Evolutionary conservation across 2,329 filamentous ascomycete species (phyloP).

Genomic region (Hymenoscyphus repandus): DNA sequence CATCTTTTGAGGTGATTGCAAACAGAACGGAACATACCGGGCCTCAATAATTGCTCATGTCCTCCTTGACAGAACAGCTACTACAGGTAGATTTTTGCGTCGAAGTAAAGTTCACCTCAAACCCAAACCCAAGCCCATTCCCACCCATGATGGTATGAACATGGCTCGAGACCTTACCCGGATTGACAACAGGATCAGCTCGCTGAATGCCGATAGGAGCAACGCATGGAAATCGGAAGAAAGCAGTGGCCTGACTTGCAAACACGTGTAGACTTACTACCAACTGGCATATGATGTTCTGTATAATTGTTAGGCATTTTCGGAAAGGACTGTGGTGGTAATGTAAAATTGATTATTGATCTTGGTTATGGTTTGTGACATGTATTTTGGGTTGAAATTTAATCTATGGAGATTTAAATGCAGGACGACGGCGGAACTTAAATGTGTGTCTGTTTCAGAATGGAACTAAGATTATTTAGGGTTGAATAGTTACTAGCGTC

Average conservation of each 20-base stretch:
- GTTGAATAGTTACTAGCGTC: no score
- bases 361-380: no score
- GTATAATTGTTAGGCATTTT: background rate
- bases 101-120: conserved; percentile 46
- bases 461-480: no score
- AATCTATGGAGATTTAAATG: no score
- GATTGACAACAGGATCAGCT: conserved; percentile 54
- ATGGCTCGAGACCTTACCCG: conserved; percentile 49
- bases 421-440: no score
- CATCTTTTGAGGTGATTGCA: no score
- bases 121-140: conserved; percentile 55
- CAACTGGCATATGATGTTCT: background rate
- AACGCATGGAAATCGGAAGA: conserved; percentile 40
- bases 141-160: conserved; percentile 59
- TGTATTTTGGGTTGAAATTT: no score
- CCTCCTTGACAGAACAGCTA: conserved; percentile 54
- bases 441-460: no score
- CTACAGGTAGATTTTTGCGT: conserved; percentile 53
- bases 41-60: conserved; percentile 65
- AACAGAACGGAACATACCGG: conserved; percentile 35
- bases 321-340: no score
- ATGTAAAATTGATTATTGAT: no score
- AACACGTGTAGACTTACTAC: background rate
- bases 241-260: conserved; percentile 32
- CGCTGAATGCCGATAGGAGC: conserved; percentile 41